Base-by-base conservation (phyloP, 176 grass and related monocot genomes). In the Hsuehochloa calcarea region DNA sequence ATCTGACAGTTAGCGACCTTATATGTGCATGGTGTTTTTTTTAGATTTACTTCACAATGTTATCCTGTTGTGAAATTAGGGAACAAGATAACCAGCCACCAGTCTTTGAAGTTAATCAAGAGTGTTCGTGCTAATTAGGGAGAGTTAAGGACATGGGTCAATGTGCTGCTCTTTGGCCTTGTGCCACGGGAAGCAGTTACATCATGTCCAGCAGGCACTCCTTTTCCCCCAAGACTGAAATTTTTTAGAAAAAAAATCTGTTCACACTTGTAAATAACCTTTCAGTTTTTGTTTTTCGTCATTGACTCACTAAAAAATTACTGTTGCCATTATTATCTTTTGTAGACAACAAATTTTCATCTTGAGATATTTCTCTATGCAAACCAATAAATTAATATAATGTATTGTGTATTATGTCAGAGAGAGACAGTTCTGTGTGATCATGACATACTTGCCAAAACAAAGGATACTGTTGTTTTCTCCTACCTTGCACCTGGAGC, bases 361-460 rank as follows among this genome's bases (percentile, higher is more conserved):
- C 13, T 56, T 82, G 61, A n/a, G n/a, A 38, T 64, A 56, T 72
- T 58, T 88, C 47, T 62, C 23, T 34, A 52, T 68, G 11, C 44
- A 40, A 80, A 51, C 58, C 49, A 63, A 72, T 73, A 64, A 66
- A 58, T 13, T 71, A 74, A 67, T 64, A 45, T 75, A 65, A 44
- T 63, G 8, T 75, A 25, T 27, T 84, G 7, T 80, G 61, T 71
- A 72, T 81, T 84, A 78, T 91, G 78, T 37, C 91, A 96, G 97
- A 92, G 92, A 86, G 97, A 99, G 47, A 89, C 80, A 43, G 86
- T 90, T 66, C 55, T 91, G 66, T 99, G 97, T 90, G 91, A 94
- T 64, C 92, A 99, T 58, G 90, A 99, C 67, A 96, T 96, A 89
- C 86, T 99, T 68, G 88, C 91, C 66, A 92, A 91, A 82, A 92